These are phyloP conservation scores for Galeopsis tetrahit DNA, from an alignment of 257 asterid species.

Conservation along the genomic window DNA sequence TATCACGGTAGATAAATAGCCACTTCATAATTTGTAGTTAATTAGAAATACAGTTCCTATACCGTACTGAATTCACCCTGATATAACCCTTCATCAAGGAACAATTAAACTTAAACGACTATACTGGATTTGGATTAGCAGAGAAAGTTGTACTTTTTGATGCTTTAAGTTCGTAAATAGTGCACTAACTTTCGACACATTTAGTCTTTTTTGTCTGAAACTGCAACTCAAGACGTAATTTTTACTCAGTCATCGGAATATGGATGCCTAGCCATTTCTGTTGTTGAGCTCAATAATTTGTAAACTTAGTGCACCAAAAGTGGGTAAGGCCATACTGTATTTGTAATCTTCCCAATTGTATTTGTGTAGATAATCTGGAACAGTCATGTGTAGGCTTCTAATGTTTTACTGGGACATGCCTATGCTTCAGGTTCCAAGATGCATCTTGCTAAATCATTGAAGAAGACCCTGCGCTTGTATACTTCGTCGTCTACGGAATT, in stretches of 20 bases:
- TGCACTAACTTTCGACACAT: not conserved
- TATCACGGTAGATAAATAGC: not conserved
- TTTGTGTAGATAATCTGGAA: not conserved
- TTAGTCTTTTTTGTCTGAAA: not conserved
- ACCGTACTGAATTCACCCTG: conserved; percentile 2
- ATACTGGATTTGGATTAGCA: not conserved
- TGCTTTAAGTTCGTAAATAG: not conserved
- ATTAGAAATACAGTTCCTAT: not conserved
- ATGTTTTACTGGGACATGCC: not conserved
- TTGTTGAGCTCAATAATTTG: not conserved
- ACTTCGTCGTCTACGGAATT: conserved; percentile 77
- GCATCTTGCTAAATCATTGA: conserved; percentile 60
- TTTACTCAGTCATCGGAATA: not conserved
- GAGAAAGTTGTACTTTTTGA: not conserved
- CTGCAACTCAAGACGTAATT: not conserved
- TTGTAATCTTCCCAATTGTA: not conserved
- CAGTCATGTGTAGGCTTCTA: not conserved
- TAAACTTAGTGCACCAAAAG: not conserved
- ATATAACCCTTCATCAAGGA: not conserved
- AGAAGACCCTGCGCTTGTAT: conserved; percentile 65
- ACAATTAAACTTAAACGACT: not conserved
- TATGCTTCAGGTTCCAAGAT: conserved; percentile 67
- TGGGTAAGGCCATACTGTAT: not conserved
- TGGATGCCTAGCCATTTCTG: not conserved
- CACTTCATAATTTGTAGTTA: not conserved